Evolutionary conservation across 805 yeast species (phyloP), one percentile per base, ranked within the genome.

Genomic region (Barnettozyma salicaria): DNA sequence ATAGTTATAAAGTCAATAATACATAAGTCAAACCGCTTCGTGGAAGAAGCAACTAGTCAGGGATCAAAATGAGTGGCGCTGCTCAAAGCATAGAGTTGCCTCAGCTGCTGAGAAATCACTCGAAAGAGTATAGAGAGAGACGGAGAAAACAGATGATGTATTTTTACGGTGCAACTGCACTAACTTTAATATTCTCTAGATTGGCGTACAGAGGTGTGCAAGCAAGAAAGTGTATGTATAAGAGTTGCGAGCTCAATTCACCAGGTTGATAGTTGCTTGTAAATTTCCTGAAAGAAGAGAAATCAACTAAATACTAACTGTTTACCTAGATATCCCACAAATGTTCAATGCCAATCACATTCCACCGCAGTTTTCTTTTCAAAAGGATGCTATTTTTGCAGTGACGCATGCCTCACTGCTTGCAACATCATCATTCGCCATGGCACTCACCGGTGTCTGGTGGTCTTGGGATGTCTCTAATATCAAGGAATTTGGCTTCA

Each of bases 361-460:
- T 40, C 94, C 94, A 2, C 96, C 96, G 5, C 68, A 77, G n/a
- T 82, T 80, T 52, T 80, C 83, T 21, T 78, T 84, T 55, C 77
- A 84, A 43, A 74, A 76, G 37, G 96, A 88, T 56, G 96, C 96
- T 2, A 74, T 86, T 23, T 76, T 78, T 27, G 96, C 96, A 0
- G 86, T 89, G 3, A 76, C 80, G 0, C 80, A 84, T 27, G 94
- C 96, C 2, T 75, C 95, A 0, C 60, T 82, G 32, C 62, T 89
- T 13, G 84, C 96, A 3, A 70, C 78, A 0, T 72, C 87, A 1
- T 74, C 86, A 0, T 72, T 81, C 49, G 72, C 85, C 2, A 84
- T 85, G 86, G 60, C 75, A 5, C 64, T 78, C 2, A 73, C 84
- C 27, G 94, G 95, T 2, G 67, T 77, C 3, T 78, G 86, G 50